Base-by-base conservation (phyloP, 345 rosid species). In the Moricandia moricandioides region DNA sequence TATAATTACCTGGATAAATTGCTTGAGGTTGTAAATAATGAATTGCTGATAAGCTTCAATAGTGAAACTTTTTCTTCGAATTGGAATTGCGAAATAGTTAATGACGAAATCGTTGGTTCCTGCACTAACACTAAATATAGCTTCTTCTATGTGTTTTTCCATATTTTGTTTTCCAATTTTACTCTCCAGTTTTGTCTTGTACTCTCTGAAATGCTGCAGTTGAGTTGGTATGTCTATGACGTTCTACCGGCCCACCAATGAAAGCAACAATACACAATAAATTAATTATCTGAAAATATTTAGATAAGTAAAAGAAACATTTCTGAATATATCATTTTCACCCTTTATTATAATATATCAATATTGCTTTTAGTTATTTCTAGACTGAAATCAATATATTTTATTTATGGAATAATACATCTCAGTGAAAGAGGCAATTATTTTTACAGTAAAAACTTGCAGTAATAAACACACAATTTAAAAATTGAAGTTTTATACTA, bases 31-130 rank as follows among this genome's bases (percentile, higher is more conserved):
- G 63, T 84, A 83, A 47, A 87, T 39, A 66, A 93, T 33, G 78
- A 91, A 87, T 35, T 73, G 85, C 64, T 93, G 82, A 79, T 88
- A 93, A 47, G 79, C 79, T 70, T 80, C 62, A 70, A 86, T 21
- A 29, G 86, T 65, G 83, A 66, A 93, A 72, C 77, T 83, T 26
- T 75, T 83, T 59, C 82, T 78, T 62, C 94, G 83, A 26, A 84
- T 37, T 2, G 94, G 96, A 11, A 93, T 16, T 7, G 33, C 3
- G 47, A 27, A 65, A 75, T 79, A 79, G 14, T 35, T 70, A 9
- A 79, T 30, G 60, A 79, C 65, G 24, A 74, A 79, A 52, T 79
- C 82, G 11, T 79, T 79, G 39, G 82, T 79, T 65, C 79, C 82
- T 51, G 82, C 82, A 74, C 82, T 79, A 13, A 79, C 37, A 34